Evolutionary conservation across 371 early-diverging fungal genomes (phyloP).

Genomic region (Mortierella sp.): DNA sequence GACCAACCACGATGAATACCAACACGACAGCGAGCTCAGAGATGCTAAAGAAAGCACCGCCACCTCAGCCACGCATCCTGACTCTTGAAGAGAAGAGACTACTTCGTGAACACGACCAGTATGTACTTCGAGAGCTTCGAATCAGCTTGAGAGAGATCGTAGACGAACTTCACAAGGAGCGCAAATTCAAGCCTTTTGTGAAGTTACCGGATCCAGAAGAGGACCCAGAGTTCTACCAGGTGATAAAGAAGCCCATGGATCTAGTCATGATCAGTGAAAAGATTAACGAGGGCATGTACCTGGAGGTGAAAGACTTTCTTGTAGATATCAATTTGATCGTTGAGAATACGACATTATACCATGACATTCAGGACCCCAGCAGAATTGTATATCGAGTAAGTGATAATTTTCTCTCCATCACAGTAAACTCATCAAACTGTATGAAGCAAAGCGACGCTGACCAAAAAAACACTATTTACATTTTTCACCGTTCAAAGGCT

Average conservation of each 20-base stretch:
- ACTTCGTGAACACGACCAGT: conserved; percentile 57
- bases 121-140: conserved; percentile 59
- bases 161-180: conserved; percentile 56
- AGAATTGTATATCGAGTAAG: conserved; percentile 37
- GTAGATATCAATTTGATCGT: conserved; percentile 58
- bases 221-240: conserved; percentile 56
- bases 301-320: conserved; percentile 61
- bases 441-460: background rate
- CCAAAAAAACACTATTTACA: background rate
- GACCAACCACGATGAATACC: background rate
- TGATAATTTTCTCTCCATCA: background rate
- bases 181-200: conserved; percentile 57
- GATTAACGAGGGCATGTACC: conserved; percentile 67
- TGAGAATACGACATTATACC: conserved; percentile 38
- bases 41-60: conserved; percentile 55
- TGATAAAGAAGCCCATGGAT: conserved; percentile 80
- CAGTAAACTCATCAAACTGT: background rate
- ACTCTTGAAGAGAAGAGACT: conserved; percentile 55
- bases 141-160: conserved; percentile 60
- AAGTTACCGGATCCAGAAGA: conserved; percentile 57
- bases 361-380: conserved; percentile 36
- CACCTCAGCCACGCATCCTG: conserved; percentile 58
- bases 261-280: conserved; percentile 70
- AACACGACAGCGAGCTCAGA: conserved; percentile 3
- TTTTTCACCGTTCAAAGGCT: conserved; percentile 17